These are phyloP conservation scores for Raffaelea albimanens DNA, from an alignment of 2,329 filamentous ascomycete species.

Conservation along the genomic window DNA sequence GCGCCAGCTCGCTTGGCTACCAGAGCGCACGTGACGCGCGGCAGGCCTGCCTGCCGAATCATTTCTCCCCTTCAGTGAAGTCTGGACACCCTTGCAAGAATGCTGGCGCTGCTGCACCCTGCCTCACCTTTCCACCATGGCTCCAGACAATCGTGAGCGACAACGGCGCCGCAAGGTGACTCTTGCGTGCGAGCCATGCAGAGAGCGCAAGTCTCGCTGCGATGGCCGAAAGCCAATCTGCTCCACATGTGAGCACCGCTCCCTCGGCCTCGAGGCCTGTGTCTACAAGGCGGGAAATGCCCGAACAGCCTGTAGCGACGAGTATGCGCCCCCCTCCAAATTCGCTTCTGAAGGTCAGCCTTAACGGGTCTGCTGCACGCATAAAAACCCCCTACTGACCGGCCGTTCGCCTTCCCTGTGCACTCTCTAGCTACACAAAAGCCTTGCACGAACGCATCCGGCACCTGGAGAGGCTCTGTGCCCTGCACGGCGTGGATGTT, in stretches of 20 bases:
- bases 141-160: constrained; percentile 5
- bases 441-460: constrained; percentile 11
- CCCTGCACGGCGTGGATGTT: constrained; percentile 1
- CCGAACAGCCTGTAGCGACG: constrained; percentile 8
- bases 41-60: too few species aligned
- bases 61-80: too few species aligned
- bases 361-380: not conserved
- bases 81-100: too few species aligned
- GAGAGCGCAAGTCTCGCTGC: constrained; percentile 30
- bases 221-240: constrained; percentile 34
- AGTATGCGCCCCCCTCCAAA: not conserved
- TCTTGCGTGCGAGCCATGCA: constrained; percentile 31
- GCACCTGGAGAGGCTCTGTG: constrained; percentile 7
- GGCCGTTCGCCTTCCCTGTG: not conserved
- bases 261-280: constrained; percentile 9
- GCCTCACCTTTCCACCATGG: too few species aligned
- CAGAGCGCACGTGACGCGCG: too few species aligned
- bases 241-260: constrained; percentile 27
- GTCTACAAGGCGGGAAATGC: constrained; percentile 8
- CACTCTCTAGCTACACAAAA: constrained; percentile 5
- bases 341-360: not conserved
- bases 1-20: too few species aligned
- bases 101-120: too few species aligned
- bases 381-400: too few species aligned
- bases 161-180: constrained; percentile 18